A percentile compares a stretch with the other conserved stretches of the same genome.
Conservation (phyloP, 192 early-diverging fungal genomes). For the Dimargaris cristalligena region DNA sequence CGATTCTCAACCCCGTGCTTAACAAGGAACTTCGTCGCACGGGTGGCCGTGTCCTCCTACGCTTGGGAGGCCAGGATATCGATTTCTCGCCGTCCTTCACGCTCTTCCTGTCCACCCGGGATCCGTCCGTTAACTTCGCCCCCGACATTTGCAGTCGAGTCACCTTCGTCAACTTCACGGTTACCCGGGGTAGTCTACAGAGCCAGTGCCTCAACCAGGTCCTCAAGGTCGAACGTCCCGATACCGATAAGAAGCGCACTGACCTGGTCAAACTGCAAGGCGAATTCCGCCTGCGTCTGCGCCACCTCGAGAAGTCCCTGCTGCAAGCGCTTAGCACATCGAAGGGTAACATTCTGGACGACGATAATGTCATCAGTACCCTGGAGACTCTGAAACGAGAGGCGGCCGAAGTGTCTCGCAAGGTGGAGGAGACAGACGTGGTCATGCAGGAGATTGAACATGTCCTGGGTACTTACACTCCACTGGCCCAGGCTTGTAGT, state of each 20-base stretch:
- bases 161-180: slow-evolving; percentile 98
- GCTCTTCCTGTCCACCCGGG: slow-evolving; percentile 83
- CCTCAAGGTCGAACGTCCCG: slow-evolving; percentile 85
- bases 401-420: slow-evolving; percentile 81
- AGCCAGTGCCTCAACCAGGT: slow-evolving; percentile 95
- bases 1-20: slow-evolving; percentile 93
- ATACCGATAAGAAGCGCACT: slow-evolving; percentile 82
- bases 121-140: slow-evolving; percentile 84
- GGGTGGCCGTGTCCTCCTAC: slow-evolving; percentile 87
- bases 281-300: slow-evolving; percentile 84
- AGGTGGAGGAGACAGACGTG: slow-evolving; percentile 84
- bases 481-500: slow-evolving; percentile 78
- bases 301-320: slow-evolving; percentile 84
- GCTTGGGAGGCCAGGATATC: slow-evolving; percentile 93
- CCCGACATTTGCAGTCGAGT: slow-evolving; percentile 94
- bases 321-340: slow-evolving; percentile 86
- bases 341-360: slow-evolving; percentile 94
- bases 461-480: slow-evolving; percentile 78
- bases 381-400: slow-evolving; percentile 93
- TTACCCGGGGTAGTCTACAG: slow-evolving; percentile 88
- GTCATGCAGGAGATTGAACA: slow-evolving; percentile 91
- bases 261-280: slow-evolving; percentile 91
- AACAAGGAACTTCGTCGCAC: slow-evolving; percentile 94
- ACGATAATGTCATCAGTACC: slow-evolving; percentile 84
- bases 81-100: slow-evolving; percentile 98